Evolutionary conservation across 2,329 filamentous ascomycete species (phyloP).

Genomic region (Diplocarpon rosae): DNA sequence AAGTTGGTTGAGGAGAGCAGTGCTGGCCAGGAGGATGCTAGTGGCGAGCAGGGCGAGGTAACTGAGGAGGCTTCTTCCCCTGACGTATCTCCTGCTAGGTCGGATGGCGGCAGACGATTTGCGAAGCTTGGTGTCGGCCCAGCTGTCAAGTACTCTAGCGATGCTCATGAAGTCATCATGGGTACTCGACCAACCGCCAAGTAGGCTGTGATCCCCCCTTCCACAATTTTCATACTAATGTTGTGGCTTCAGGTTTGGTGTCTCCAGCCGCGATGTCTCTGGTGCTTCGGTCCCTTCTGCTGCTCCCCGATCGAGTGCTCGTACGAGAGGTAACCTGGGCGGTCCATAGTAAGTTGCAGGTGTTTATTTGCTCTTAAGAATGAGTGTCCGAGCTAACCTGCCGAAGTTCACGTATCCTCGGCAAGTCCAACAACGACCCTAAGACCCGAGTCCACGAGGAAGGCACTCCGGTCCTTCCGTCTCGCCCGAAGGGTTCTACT

Average conservation of each 20-base stretch:
- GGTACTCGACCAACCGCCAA: slow-evolving; percentile 1
- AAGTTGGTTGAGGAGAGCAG: neutral
- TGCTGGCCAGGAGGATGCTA: neutral
- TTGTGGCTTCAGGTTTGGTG: no score
- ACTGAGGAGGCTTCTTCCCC: neutral
- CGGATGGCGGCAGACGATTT: slow-evolving; percentile 2
- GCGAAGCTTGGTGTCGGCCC: slow-evolving; percentile 4
- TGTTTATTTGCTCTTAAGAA: no score
- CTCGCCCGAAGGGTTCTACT: no score
- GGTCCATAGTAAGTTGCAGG: neutral
- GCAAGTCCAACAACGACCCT: neutral
- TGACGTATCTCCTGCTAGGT: neutral
- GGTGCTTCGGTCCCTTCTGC: no score
- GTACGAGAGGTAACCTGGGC: neutral
- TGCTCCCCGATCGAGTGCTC: no score
- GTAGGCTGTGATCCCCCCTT: no score
- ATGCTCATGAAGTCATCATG: slow-evolving; percentile 7
- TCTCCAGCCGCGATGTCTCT: no score
- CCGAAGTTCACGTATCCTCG: neutral
- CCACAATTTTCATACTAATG: no score
- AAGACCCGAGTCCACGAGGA: neutral
- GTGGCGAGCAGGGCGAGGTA: neutral
- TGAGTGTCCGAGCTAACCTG: no score
- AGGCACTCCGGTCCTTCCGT: neutral
- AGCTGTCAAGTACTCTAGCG: slow-evolving; percentile 1